Conservation (phyloP, 306 rosid species). For the Cicer cuneatum region DNA sequence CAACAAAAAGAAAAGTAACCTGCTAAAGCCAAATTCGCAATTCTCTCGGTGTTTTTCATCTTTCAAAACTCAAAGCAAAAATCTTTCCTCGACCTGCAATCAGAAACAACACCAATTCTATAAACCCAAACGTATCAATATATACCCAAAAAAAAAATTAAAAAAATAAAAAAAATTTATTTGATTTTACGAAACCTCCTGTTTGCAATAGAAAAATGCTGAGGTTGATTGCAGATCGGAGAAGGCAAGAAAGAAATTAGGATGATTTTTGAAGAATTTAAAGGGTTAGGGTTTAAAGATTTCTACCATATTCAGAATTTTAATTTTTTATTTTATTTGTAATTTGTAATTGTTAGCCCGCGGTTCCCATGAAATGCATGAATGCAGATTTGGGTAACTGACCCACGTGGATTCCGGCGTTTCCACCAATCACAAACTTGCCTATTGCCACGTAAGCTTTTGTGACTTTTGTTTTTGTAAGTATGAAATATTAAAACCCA, state of each 20-base stretch:
- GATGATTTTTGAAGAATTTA: conserved; percentile 38
- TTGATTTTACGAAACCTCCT: conserved; percentile 13
- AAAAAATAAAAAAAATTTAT: background rate
- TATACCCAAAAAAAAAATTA: background rate
- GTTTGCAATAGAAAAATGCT: conserved; percentile 12
- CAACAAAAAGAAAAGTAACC: conserved; percentile 49
- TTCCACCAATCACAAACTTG: conserved; percentile 36
- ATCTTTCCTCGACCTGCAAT: conserved; percentile 49
- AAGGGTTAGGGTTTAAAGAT: conserved; percentile 65
- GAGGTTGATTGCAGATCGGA: conserved; percentile 55
- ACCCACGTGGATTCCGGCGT: conserved; percentile 42
- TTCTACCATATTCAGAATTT: conserved; percentile 23
- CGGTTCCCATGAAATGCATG: conserved; percentile 24
- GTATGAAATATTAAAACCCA: background rate
- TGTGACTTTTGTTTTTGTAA: too few species aligned
- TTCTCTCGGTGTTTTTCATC: conserved; percentile 76
- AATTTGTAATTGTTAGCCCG: conserved; percentile 16
- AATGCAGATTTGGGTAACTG: conserved; percentile 24
- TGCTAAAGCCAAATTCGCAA: conserved; percentile 83
- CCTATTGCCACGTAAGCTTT: conserved; percentile 42
- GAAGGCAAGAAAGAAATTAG: conserved; percentile 18
- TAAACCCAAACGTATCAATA: conserved; percentile 14
- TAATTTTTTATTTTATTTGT: background rate
- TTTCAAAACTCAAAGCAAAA: conserved; percentile 26
- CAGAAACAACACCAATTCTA: conserved; percentile 43